Conservation (phyloP, 495 filamentous ascomycete genomes). For the Aspergillus panamensis region DNA sequence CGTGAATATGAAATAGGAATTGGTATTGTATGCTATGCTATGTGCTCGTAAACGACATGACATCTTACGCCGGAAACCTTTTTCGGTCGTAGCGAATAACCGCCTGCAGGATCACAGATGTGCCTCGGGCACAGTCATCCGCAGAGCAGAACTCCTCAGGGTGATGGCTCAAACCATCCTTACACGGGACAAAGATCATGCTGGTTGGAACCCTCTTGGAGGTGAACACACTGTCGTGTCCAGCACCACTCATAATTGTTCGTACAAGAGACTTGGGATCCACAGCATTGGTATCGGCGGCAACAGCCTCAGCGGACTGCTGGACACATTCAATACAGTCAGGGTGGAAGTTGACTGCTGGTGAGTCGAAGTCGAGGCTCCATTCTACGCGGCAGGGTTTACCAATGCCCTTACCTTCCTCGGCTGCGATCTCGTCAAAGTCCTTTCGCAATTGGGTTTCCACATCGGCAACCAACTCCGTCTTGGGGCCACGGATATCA, state of each 20-base stretch:
- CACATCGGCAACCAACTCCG: conserved; percentile 53
- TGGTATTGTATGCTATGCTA: conserved; percentile 9
- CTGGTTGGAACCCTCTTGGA: conserved; percentile 57
- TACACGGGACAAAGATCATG: conserved; percentile 67
- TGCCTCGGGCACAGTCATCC: conserved; percentile 60
- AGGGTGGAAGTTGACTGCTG: conserved; percentile 64
- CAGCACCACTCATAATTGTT: conserved; percentile 53
- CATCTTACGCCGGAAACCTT: conserved; percentile 27
- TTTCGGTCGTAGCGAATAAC: conserved; percentile 58
- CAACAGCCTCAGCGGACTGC: conserved; percentile 53
- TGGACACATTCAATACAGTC: conserved; percentile 67
- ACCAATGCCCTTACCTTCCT: conserved; percentile 47
- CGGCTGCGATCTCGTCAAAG: conserved; percentile 56
- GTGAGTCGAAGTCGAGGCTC: conserved; percentile 58
- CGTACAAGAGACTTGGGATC: conserved; percentile 41
- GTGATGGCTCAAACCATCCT: conserved; percentile 64
- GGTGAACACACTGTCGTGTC: conserved; percentile 64
- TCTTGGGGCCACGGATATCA: conserved; percentile 64
- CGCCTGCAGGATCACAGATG: conserved; percentile 59
- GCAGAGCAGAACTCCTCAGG: conserved; percentile 58
- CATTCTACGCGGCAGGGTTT: conserved; percentile 57
- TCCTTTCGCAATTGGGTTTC: conserved; percentile 51
- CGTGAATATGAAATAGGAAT: not conserved
- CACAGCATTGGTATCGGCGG: conserved; percentile 45
- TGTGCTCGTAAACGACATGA: not conserved